phyloP scores from a whole-genome alignment of 148 eudicot genomes.

The Camellia granthamiana region DNA sequence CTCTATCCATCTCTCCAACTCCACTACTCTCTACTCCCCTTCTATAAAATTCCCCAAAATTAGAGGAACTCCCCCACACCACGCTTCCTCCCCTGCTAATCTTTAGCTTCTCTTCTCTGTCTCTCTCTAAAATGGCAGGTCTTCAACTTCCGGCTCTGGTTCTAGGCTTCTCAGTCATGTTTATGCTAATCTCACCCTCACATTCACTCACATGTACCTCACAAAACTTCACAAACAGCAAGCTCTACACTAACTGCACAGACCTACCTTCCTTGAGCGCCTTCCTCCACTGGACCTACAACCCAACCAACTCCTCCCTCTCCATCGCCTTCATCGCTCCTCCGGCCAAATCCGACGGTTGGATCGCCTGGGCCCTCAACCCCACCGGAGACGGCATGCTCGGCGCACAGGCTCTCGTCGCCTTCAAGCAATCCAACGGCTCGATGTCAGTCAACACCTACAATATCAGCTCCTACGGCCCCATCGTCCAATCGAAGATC shows the following conservation, averaged over 20 bases:
- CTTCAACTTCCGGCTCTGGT: not conserved
- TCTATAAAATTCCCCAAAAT: no score
- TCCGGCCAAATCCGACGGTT: conserved; percentile 40
- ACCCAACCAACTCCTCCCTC: conserved; percentile 37
- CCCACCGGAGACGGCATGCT: conserved; percentile 35
- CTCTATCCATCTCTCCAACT: no score
- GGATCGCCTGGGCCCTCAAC: conserved; percentile 57
- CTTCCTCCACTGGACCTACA: conserved; percentile 56
- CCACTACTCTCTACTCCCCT: no score
- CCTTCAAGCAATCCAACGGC: conserved; percentile 15
- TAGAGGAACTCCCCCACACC: no score
- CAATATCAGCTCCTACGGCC: conserved; percentile 1
- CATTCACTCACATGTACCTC: conserved; percentile 40
- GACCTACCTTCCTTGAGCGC: conserved; percentile 46
- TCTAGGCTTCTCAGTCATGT: not conserved
- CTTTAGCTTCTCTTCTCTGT: no score
- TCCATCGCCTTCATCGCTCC: conserved; percentile 52
- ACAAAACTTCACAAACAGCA: conserved; percentile 25
- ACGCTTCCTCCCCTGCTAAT: no score
- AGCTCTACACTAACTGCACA: conserved; percentile 37
- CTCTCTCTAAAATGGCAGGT: not conserved
- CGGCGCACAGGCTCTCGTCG: conserved; percentile 36
- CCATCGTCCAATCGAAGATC: not conserved
- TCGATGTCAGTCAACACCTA: not conserved
- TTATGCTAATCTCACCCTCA: conserved; percentile 20